A percentile compares a stretch with the other conserved stretches of the same genome.
These are phyloP conservation scores for Huiozyma naganishii DNA, from an alignment of 805 yeast species.

Conservation along the genomic window DNA sequence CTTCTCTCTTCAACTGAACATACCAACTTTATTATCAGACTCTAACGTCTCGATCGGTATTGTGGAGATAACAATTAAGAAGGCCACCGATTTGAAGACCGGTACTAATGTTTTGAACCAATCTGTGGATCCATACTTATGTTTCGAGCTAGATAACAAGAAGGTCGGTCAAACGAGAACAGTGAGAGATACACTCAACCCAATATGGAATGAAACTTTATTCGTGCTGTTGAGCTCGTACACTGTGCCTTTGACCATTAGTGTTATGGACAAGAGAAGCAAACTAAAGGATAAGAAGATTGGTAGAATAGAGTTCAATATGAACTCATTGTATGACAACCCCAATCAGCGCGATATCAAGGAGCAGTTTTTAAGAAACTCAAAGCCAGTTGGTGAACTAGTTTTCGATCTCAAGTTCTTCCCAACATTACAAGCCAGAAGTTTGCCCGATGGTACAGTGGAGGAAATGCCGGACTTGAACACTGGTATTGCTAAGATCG, in stretches of 20 bases:
- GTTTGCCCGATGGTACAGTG: conserved; percentile 64
- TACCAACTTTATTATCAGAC: conserved; percentile 84
- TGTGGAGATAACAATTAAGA: conserved; percentile 52
- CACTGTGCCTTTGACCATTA: conserved; percentile 70
- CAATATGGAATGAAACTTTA: conserved; percentile 77
- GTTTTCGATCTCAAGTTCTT: conserved; percentile 60
- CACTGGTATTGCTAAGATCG: conserved; percentile 70
- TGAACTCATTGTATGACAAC: conserved; percentile 51
- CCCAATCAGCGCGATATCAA: conserved; percentile 39
- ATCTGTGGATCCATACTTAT: conserved; percentile 83
- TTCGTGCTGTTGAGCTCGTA: conserved; percentile 61
- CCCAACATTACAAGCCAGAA: conserved; percentile 57
- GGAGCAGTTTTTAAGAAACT: conserved; percentile 63
- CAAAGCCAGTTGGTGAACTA: conserved; percentile 71
- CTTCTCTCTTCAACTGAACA: conserved; percentile 82
- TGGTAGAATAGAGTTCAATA: conserved; percentile 66
- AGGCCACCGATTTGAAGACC: conserved; percentile 60
- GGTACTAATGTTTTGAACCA: conserved; percentile 55
- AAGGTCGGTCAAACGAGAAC: conserved; percentile 60
- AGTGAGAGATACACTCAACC: conserved; percentile 55
- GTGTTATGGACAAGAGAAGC: conserved; percentile 65
- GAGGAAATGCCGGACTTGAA: conserved; percentile 86
- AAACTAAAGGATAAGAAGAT: conserved; percentile 63
- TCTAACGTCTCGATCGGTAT: conserved; percentile 84
- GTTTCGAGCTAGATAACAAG: conserved; percentile 49